Evolutionary conservation across 2,329 filamentous ascomycete species (phyloP), one percentile per base, ranked within the genome.

Genomic region (Neonectria punicea): DNA sequence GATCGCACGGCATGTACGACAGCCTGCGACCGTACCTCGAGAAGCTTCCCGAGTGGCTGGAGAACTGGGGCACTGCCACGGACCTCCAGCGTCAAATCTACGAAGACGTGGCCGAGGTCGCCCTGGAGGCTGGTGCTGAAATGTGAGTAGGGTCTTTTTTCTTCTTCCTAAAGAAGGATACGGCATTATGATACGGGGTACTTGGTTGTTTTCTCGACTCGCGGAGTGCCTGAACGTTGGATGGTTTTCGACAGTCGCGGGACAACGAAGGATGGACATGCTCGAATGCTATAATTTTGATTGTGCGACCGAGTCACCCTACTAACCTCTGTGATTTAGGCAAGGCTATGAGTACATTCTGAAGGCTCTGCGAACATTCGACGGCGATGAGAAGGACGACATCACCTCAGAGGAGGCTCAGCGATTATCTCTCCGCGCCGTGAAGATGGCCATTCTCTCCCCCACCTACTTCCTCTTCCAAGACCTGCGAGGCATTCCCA

Each of bases 81-180:
- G 93, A 96, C 69, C 92, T 96, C 73, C 87, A 92, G 80, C 92
- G 94, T 79, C 93, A 93, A 80, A 84, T 98, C 67, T 97, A 93
- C 80, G 86, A 94, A 68, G 89, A 93, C 74, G 87, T 98, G 69
- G 89, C 93, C 44, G 93, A 97, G 66, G 89, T 92, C 36, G 94
- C 96, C 57, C 84, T 89, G 57, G 92, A 95, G 60, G 88, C 90
- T 30, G 92, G 92, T 55, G 93, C 97, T 78, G 86, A 90, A 61
- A 89, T 92, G 85, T 91, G 88, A 82, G 90, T 86, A 54, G 36
- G n/a, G 39, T 51, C 39, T 47, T 44, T 39, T 39, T 8, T 13
- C n/a, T 39, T n/a, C 36, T 39, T 39, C 2, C 36, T 16, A 16
- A 30, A 30, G 36, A 39, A 10, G 18, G 22, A 47, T 60, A 44